Evolutionary conservation across 805 yeast genomes (phyloP).

Genomic region (Ogataea populi-albae): DNA sequence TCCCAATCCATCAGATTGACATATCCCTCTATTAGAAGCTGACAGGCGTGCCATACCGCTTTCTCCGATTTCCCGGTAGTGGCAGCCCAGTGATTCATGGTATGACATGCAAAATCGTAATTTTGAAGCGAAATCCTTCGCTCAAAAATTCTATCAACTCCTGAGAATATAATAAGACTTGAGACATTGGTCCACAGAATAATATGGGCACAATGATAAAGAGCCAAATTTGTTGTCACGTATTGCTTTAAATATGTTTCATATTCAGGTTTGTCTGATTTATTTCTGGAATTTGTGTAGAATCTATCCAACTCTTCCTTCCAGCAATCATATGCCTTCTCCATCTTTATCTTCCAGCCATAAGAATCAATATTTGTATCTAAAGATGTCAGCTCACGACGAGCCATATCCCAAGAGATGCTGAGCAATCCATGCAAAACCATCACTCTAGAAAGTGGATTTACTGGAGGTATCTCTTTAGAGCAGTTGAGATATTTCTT

Average conservation of each 20-base stretch:
- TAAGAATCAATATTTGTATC: constrained; percentile 7
- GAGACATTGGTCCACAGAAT: constrained; percentile 11
- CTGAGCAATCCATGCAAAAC: constrained; percentile 16
- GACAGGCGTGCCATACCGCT: constrained; percentile 16
- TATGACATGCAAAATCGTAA: constrained; percentile 8
- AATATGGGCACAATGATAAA: constrained; percentile 16
- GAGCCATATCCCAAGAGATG: constrained; percentile 11
- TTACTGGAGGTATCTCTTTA: background rate
- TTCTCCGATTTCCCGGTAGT: constrained; percentile 8
- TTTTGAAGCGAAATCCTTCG: constrained; percentile 3
- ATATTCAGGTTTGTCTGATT: background rate
- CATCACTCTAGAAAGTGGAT: constrained; percentile 8
- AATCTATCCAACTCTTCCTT: constrained; percentile 12
- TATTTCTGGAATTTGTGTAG: constrained; percentile 1
- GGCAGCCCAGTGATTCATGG: constrained; percentile 9
- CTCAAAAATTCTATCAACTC: constrained; percentile 9
- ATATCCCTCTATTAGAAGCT: constrained; percentile 14
- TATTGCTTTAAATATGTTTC: constrained; percentile 9
- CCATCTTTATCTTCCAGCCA: constrained; percentile 12
- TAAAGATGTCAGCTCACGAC: constrained; percentile 3
- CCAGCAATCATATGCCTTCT: constrained; percentile 14
- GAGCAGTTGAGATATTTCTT: constrained; percentile 8
- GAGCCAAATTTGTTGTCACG: constrained; percentile 12
- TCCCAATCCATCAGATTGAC: constrained; percentile 17
- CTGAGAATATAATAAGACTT: constrained; percentile 9